Conservation (phyloP, 139 green algal genomes). For the Picochlorum sp. region DNA sequence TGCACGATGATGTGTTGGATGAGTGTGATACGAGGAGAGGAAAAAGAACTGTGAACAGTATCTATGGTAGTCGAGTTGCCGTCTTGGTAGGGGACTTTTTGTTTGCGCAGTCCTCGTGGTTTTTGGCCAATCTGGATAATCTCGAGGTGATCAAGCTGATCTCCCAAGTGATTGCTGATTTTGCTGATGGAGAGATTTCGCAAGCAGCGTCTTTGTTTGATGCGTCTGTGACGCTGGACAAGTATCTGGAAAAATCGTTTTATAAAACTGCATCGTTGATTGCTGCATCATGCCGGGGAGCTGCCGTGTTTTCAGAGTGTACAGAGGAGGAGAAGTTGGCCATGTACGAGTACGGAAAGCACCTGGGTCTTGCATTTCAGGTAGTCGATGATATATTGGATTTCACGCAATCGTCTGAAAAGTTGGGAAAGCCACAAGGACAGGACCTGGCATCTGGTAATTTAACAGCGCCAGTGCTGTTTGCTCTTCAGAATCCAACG, state of each 20-base stretch:
- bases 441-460: constrained; percentile 95
- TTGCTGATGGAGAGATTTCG: constrained; percentile 97
- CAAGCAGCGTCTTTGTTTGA: constrained; percentile 83
- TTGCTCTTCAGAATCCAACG: constrained; percentile 42
- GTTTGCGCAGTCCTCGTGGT: constrained; percentile 98
- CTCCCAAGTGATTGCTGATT: constrained; percentile 96
- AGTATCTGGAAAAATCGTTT: constrained; percentile 95
- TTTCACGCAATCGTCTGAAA: constrained; percentile 88
- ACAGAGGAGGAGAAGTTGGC: constrained; percentile 61
- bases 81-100: constrained; percentile 96
- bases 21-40: constrained; percentile 81
- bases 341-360: constrained; percentile 95
- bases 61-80: constrained; percentile 88
- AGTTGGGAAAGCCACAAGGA: constrained; percentile 91
- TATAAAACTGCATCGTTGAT: constrained; percentile 99
- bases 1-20: constrained; percentile 98
- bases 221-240: constrained; percentile 70
- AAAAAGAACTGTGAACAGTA: constrained; percentile 84
- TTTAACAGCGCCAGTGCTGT: constrained; percentile 90
- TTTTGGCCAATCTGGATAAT: constrained; percentile 95
- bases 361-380: constrained; percentile 95
- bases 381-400: constrained; percentile 99
- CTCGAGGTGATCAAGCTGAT: constrained; percentile 95
- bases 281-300: constrained; percentile 80
- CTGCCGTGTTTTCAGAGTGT: constrained; percentile 79